Evolutionary conservation across 257 asterid genomes (phyloP).

Genomic region (Jacaranda copaia): DNA sequence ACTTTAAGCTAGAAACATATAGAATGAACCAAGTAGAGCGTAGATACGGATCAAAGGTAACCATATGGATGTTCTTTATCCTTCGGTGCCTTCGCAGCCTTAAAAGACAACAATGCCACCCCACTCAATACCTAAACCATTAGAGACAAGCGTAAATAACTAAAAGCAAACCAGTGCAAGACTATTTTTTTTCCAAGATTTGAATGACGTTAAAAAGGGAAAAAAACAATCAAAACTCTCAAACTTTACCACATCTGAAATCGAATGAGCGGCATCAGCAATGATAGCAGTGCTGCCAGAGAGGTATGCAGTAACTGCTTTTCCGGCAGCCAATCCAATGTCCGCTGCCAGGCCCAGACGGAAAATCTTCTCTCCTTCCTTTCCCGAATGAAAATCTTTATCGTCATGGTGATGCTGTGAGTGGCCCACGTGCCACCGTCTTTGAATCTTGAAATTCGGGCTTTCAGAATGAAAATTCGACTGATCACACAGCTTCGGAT

Average conservation of each 20-base stretch:
- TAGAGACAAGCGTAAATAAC: constrained; percentile 20
- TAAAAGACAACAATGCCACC: constrained; percentile 86
- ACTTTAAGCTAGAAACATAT: constrained; percentile 37
- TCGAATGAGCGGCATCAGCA: constrained; percentile 96
- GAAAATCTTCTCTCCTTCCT: constrained; percentile 87
- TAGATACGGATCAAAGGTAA: constrained; percentile 87
- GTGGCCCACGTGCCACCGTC: constrained; percentile 90
- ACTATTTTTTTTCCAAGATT: not conserved
- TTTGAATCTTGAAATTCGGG: constrained; percentile 56
- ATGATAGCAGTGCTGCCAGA: constrained; percentile 97
- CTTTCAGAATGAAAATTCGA: constrained; percentile 39
- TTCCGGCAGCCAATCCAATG: constrained; percentile 82
- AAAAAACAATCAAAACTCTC: not conserved
- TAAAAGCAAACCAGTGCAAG: not conserved
- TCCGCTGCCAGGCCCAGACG: constrained; percentile 94
- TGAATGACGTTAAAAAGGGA: not conserved
- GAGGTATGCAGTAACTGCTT: constrained; percentile 82
- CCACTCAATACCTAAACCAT: constrained; percentile 88
- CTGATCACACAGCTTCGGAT: constrained; percentile 32
- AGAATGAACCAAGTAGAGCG: constrained; percentile 54
- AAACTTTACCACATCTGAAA: constrained; percentile 88
- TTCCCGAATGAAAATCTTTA: constrained; percentile 54
- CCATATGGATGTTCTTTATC: constrained; percentile 99
- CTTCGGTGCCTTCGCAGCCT: constrained; percentile 89
- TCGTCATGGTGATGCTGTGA: constrained; percentile 55